Evolutionary conservation across 805 yeast species (phyloP).

Genomic region (Sporopachydermia quercuum): DNA sequence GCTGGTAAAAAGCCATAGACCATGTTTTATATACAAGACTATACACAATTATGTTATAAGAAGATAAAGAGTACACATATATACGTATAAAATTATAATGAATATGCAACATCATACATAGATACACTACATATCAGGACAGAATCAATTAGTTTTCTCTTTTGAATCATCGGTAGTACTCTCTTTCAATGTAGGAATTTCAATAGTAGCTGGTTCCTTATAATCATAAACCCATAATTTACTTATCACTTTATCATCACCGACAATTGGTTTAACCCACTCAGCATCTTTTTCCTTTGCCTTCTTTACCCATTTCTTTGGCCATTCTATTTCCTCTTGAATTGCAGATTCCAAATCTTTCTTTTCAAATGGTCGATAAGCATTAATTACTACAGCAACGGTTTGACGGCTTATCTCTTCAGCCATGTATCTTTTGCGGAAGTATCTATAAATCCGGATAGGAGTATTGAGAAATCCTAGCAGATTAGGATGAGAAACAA

Average conservation of each 20-base stretch:
- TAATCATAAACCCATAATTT: conserved; percentile 33
- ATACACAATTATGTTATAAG: neutral
- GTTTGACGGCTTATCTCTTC: conserved; percentile 45
- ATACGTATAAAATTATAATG: too few species aligned
- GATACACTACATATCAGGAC: too few species aligned
- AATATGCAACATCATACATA: too few species aligned
- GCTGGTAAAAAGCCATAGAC: neutral
- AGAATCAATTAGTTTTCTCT: too few species aligned
- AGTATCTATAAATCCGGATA: conserved; percentile 60
- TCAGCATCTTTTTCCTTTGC: conserved; percentile 70
- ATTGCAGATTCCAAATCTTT: conserved; percentile 26
- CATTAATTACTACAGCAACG: conserved; percentile 36
- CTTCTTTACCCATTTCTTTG: conserved; percentile 61
- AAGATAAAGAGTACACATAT: too few species aligned
- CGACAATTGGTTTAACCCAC: conserved; percentile 66
- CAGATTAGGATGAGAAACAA: conserved; percentile 60
- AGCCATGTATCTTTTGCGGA: conserved; percentile 57
- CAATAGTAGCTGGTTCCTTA: too few species aligned
- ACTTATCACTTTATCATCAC: conserved; percentile 51
- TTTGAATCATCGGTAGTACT: too few species aligned
- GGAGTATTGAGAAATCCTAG: conserved; percentile 73
- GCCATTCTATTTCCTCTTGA: conserved; percentile 80
- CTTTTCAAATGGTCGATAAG: conserved; percentile 35
- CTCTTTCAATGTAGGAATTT: too few species aligned
- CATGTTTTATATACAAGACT: neutral